Conservation (phyloP, 257 asterid genomes). For the Craterostigma plantagineum region DNA sequence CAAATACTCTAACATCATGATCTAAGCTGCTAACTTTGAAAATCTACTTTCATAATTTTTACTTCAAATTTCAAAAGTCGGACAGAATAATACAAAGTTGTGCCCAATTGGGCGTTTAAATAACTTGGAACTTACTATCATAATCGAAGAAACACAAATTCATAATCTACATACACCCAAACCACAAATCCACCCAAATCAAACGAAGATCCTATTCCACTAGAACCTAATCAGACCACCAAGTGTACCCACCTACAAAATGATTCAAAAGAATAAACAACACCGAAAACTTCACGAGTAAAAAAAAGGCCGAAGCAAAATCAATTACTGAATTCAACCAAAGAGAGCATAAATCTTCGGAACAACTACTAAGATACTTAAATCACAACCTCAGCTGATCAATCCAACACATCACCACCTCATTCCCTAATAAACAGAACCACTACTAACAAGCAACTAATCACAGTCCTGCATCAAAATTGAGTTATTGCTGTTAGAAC, state of each 20-base stretch:
- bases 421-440: constrained; percentile 9
- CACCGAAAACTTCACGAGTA: constrained; percentile 7
- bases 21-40: no score
- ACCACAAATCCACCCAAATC: constrained; percentile 4
- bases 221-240: no score
- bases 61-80: no score
- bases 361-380: constrained; percentile 1
- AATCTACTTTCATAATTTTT: no score
- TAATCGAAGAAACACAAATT: constrained; percentile 6
- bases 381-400: constrained; percentile 7
- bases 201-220: neutral
- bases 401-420: no score
- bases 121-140: no score
- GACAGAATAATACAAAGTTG: neutral
- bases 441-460: no score
- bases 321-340: constrained; percentile 3
- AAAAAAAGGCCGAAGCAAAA: neutral
- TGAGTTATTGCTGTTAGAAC: constrained; percentile 14
- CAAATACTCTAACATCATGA: no score
- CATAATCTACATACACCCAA: constrained; percentile 1
- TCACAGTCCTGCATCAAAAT: no score
- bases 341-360: constrained; percentile 21
- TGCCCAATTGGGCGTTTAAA: constrained; percentile 4
- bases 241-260: no score
- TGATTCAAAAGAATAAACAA: no score